These are phyloP conservation scores for Bathelium albidoporum DNA, from an alignment of 495 filamentous ascomycete species.

Conservation along the genomic window DNA sequence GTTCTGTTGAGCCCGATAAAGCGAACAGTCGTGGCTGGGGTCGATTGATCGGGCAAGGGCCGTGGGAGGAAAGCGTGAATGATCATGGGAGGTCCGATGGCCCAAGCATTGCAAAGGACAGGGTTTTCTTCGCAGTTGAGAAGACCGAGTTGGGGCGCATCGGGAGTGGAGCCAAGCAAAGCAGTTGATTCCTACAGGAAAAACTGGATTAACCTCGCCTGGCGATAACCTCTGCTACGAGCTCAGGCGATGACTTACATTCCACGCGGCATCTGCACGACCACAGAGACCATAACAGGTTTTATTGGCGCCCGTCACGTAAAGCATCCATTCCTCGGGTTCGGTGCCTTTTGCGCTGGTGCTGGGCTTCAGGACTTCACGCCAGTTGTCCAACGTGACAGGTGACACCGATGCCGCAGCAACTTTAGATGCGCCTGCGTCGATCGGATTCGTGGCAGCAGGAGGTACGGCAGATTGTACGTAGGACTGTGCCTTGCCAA, in stretches of 20 bases:
- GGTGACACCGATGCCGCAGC: constrained; percentile 41
- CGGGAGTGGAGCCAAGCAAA: constrained; percentile 54
- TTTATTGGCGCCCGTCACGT: constrained; percentile 75
- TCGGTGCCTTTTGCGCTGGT: constrained; percentile 39
- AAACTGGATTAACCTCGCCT: constrained; percentile 36
- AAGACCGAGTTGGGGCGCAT: constrained; percentile 58
- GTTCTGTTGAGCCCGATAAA: constrained; percentile 30
- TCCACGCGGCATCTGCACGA: constrained; percentile 44
- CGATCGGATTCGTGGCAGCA: constrained; percentile 35
- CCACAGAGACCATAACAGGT: constrained; percentile 65
- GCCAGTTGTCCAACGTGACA: constrained; percentile 67
- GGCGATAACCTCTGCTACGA: too few species aligned
- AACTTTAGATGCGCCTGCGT: constrained; percentile 44
- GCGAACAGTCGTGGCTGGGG: constrained; percentile 27
- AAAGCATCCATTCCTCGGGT: constrained; percentile 71
- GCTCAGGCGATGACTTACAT: constrained; percentile 32
- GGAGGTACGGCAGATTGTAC: constrained; percentile 41
- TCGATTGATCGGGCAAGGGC: constrained; percentile 37
- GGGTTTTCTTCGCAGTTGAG: constrained; percentile 71
- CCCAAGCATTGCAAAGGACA: constrained; percentile 77
- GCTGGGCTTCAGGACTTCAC: constrained; percentile 53
- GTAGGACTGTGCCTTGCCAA: constrained; percentile 50
- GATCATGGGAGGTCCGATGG: constrained; percentile 55
- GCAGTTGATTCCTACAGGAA: constrained; percentile 49
- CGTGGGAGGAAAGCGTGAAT: constrained; percentile 66